These are phyloP conservation scores for Grammothele lineata DNA, from an alignment of 768 basidiomycete genomes.

Conservation along the genomic window DNA sequence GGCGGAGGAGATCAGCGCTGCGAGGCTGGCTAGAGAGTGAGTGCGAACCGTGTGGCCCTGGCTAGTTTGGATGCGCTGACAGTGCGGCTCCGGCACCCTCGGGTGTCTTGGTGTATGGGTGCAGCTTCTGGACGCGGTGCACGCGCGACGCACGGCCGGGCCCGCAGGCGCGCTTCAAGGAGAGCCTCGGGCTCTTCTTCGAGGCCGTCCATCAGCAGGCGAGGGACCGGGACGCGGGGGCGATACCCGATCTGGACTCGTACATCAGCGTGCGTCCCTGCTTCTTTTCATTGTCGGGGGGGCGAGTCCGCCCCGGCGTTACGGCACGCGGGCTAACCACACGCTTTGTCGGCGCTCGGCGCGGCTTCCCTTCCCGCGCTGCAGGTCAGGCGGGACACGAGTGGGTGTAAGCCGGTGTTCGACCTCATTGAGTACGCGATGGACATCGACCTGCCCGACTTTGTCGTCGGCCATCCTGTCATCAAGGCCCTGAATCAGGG, in stretches of 20 bases:
- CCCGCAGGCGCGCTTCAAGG: constrained; percentile 65
- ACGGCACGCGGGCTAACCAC: no score
- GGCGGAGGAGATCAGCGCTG: constrained; percentile 42
- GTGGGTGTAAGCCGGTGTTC: constrained; percentile 75
- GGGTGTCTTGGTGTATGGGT: not conserved
- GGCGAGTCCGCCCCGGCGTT: no score
- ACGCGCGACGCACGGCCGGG: constrained; percentile 56
- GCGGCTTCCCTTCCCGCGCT: not conserved
- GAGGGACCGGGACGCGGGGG: constrained; percentile 49
- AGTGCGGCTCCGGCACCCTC: no score
- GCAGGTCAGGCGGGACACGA: constrained; percentile 65
- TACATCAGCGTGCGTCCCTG: constrained; percentile 45
- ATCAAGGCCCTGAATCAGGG: constrained; percentile 63
- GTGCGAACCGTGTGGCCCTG: no score
- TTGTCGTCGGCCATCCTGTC: constrained; percentile 70
- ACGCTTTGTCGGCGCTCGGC: no score
- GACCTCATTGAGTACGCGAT: constrained; percentile 75
- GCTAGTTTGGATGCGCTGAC: not conserved
- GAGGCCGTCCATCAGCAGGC: constrained; percentile 72
- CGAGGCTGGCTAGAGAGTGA: constrained; percentile 67
- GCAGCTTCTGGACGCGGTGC: constrained; percentile 66
- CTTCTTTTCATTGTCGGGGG: no score
- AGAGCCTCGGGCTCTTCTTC: constrained; percentile 74
- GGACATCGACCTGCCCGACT: constrained; percentile 71
- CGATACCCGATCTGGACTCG: constrained; percentile 70